Base-by-base conservation (phyloP, 768 basidiomycete species). In the Coprinopsis marcescibilis region DNA sequence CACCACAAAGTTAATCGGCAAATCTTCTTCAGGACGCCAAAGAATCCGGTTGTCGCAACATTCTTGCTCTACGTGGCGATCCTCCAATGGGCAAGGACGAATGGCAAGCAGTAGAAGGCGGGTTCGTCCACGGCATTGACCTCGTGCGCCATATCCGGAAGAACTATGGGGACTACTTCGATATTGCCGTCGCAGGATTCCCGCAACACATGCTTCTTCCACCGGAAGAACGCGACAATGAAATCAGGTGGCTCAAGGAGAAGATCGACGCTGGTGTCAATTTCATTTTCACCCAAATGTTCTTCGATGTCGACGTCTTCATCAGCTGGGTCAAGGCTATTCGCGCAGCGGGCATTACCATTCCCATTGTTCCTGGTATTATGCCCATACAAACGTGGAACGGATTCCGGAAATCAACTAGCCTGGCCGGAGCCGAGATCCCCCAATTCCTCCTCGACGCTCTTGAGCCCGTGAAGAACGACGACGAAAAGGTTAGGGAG, bases 281-380 rank as follows among this genome's bases (percentile, higher is more conserved):
- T 61, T 89, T 95, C 68, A 96, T 97, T 65, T 96, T 97, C 72
- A 96, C 94, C 0, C 94, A 97, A 65, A 92, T 97, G 90, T 97
- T 97, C 70, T 96, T 94, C 68, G 94, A 96, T 57, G 83, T 85
- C 39, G 77, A 89, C 26, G 60, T 98, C 56, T 98, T 99, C 69
- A 81, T 96, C 58, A 72, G 75, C 41, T 99, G 96, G 96, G 93
- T 89, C 32, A 81, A 80, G 51, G 70, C 78, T 35, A 80, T 91
- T 25, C 80, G 92, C 48, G 86, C 73, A 10, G 89, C 85, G 0
- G 92, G 91, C 5, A 92, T 94, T 61, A 87, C 82, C 1, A 72
- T 93, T 23, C 93, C 92, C 14, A 87, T 95, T 55, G 84, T 94
- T 11, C 92, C 91, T 25, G 92, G 92, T n/a, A 84, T 95, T 53